A percentile compares a stretch with the other conserved stretches of the same genome.
Conservation (phyloP, 2,329 filamentous ascomycete genomes). For the Graphiopsis chlorocephala region DNA sequence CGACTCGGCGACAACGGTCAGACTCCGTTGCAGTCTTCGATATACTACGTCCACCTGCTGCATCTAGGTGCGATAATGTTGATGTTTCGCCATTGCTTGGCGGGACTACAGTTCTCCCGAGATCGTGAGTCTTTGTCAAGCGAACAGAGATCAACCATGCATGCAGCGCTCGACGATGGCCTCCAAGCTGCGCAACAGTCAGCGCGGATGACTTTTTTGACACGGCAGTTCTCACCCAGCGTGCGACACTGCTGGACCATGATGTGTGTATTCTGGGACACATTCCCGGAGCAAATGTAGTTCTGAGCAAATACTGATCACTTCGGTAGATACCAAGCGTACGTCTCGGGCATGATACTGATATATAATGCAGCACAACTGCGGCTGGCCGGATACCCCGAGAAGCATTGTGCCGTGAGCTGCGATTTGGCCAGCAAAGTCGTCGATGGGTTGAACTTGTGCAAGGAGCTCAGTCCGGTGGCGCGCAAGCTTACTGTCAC, state of each 20-base stretch:
- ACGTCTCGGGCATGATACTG: constrained; percentile 11
- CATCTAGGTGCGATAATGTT: constrained; percentile 7
- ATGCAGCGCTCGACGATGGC: not conserved
- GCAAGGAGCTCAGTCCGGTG: not conserved
- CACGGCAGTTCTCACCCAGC: not conserved
- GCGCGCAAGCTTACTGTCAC: not conserved
- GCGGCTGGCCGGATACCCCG: not conserved
- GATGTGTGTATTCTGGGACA: not conserved
- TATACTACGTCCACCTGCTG: constrained; percentile 4
- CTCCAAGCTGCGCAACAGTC: constrained; percentile 2
- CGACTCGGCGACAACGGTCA: not conserved
- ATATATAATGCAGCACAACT: not conserved
- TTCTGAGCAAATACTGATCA: not conserved
- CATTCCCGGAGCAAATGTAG: not conserved
- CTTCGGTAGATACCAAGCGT: constrained; percentile 5
- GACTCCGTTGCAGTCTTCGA: not conserved
- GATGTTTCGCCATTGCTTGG: constrained; percentile 5
- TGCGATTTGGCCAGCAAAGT: not conserved
- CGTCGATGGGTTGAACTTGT: not conserved
- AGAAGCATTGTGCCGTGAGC: not conserved
- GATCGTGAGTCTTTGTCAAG: not conserved
- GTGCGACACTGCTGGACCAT: constrained; percentile 6
- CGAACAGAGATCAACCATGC: not conserved
- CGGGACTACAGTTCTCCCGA: not conserved
- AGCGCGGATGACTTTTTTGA: not conserved